phyloP scores from a whole-genome alignment of 805 yeast species.

The Saccharomyces kudriavzevii region DNA sequence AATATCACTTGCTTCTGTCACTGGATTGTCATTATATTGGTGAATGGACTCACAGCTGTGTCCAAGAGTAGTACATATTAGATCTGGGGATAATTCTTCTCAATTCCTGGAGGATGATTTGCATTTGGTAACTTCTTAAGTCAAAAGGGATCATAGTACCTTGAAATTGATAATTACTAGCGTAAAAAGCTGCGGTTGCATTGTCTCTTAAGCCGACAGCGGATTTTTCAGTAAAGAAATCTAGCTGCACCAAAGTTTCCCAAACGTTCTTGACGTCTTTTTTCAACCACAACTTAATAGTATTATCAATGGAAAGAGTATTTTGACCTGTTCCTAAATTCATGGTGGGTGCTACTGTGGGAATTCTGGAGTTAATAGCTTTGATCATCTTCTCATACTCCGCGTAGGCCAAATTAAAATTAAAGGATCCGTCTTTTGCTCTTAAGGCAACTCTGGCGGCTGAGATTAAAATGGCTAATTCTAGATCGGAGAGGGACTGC shows the following conservation, averaged over 20 bases:
- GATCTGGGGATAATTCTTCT: conserved; percentile 28
- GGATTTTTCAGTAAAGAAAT: conserved; percentile 43
- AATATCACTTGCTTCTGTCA: neutral
- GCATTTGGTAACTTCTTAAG: conserved; percentile 43
- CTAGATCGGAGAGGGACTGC: conserved; percentile 55
- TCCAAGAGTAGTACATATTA: conserved; percentile 28
- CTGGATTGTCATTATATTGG: neutral
- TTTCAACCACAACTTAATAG: conserved; percentile 50
- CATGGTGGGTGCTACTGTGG: conserved; percentile 26
- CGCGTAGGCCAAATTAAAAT: conserved; percentile 66
- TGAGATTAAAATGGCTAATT: conserved; percentile 60
- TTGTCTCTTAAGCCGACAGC: conserved; percentile 37
- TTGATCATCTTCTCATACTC: conserved; percentile 61
- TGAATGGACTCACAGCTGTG: conserved; percentile 18
- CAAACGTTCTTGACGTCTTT: conserved; percentile 59
- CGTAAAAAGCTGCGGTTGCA: conserved; percentile 32
- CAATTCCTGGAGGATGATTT: conserved; percentile 45
- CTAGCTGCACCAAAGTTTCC: conserved; percentile 57
- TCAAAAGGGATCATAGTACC: conserved; percentile 33
- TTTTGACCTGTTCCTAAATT: conserved; percentile 26
- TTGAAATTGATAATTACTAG: conserved; percentile 35
- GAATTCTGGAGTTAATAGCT: conserved; percentile 33
- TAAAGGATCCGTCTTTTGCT: conserved; percentile 48
- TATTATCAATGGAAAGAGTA: conserved; percentile 28
- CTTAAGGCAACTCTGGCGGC: conserved; percentile 66